A percentile compares a stretch with the other conserved stretches of the same genome.
Conservation (phyloP, 495 filamentous ascomycete genomes). For the Neurospora sp. region DNA sequence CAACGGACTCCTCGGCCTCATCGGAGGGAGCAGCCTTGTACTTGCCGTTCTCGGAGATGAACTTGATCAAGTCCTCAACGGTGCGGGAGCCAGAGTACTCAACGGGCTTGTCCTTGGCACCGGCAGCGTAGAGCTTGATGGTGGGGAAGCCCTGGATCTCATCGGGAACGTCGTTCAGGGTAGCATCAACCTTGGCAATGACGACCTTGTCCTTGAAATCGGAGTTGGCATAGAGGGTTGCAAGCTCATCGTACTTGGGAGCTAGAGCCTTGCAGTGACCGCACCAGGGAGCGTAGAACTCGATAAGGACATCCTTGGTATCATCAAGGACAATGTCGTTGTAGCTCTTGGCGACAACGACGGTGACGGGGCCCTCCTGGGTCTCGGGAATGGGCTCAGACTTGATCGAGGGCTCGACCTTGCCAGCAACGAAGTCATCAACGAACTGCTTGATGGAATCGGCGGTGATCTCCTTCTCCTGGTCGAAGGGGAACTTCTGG, state of each 20-base stretch:
- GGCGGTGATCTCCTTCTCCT: constrained; percentile 66
- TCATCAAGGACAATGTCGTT: constrained; percentile 86
- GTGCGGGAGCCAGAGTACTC: constrained; percentile 84
- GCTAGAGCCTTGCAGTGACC: constrained; percentile 96
- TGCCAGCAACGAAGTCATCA: constrained; percentile 76
- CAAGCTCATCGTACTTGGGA: constrained; percentile 88
- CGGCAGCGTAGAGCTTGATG: constrained; percentile 96
- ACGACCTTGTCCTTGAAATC: constrained; percentile 74
- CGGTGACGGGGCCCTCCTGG: constrained; percentile 79
- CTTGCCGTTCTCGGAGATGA: constrained; percentile 91
- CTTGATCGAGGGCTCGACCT: constrained; percentile 92
- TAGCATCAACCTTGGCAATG: constrained; percentile 97
- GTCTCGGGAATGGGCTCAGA: constrained; percentile 94
- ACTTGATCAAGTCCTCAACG: constrained; percentile 85
- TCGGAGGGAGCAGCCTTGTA: constrained; percentile 56
- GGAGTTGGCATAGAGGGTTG: constrained; percentile 60
- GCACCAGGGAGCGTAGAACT: constrained; percentile 99
- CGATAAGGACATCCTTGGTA: constrained; percentile 91
- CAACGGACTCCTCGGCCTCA: constrained; percentile 43
- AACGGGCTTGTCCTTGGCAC: constrained; percentile 72
- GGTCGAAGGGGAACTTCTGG: constrained; percentile 91
- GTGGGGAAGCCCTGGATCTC: constrained; percentile 97
- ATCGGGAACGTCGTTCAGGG: constrained; percentile 91
- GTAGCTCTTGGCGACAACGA: constrained; percentile 92
- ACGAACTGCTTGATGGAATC: constrained; percentile 77